Evolutionary conservation across 257 asterid genomes (phyloP).

Genomic region (Fraxinus americana): DNA sequence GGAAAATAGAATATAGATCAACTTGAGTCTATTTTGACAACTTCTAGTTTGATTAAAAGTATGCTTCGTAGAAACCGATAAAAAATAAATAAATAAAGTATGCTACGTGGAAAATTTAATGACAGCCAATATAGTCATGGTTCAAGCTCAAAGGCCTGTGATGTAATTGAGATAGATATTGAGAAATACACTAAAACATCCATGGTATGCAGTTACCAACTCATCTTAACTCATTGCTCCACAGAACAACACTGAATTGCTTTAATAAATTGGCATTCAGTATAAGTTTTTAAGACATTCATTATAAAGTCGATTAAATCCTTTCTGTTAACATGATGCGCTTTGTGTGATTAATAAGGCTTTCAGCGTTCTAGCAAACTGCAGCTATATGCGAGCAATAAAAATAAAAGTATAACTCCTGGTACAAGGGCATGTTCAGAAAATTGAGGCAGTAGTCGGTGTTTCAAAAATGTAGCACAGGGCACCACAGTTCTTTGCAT

Average conservation of each 20-base stretch:
- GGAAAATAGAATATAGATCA: background rate
- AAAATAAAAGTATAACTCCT: conserved; percentile 7
- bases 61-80: background rate
- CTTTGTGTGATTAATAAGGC: background rate
- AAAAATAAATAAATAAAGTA: too few species aligned
- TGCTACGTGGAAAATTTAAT: background rate
- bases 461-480: background rate
- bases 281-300: too few species aligned
- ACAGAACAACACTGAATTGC: background rate
- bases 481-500: background rate
- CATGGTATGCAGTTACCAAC: background rate
- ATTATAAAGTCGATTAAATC: background rate
- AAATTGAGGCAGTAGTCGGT: background rate
- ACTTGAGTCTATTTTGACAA: too few species aligned
- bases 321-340: background rate
- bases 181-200: background rate
- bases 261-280: background rate
- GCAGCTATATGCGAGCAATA: conserved; percentile 15
- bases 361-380: background rate
- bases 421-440: background rate
- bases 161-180: background rate
- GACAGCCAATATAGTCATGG: background rate
- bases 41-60: too few species aligned
- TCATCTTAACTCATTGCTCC: background rate
- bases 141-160: background rate